phyloP scores from a whole-genome alignment of 805 yeast genomes.

The Kluyveromyces wickerhamii region DNA sequence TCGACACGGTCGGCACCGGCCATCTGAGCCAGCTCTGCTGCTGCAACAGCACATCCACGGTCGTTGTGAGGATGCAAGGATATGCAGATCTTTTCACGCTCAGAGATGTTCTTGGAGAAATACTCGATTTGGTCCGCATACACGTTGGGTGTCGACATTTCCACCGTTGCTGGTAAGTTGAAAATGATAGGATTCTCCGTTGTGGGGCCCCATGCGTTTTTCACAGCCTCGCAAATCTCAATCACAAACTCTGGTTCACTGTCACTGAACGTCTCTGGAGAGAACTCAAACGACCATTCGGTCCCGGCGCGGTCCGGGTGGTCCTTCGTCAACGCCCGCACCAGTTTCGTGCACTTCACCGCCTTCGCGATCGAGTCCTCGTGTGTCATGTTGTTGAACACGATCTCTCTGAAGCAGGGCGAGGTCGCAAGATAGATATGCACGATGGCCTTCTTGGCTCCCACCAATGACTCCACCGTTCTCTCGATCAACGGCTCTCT shows the following conservation, averaged over 20 bases:
- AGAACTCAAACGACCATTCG: constrained; percentile 67
- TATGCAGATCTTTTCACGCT: constrained; percentile 64
- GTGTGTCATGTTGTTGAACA: constrained; percentile 51
- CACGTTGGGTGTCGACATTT: constrained; percentile 71
- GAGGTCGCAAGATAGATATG: constrained; percentile 74
- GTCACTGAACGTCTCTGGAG: constrained; percentile 75
- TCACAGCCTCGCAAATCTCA: constrained; percentile 66
- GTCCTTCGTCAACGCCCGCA: constrained; percentile 62
- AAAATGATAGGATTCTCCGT: constrained; percentile 61
- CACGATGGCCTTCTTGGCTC: constrained; percentile 68
- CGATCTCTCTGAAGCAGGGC: constrained; percentile 64
- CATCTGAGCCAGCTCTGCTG: constrained; percentile 70
- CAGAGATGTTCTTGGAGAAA: constrained; percentile 49
- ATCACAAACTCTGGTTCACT: constrained; percentile 57
- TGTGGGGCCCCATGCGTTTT: constrained; percentile 65
- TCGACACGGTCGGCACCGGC: constrained; percentile 89
- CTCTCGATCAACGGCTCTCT: constrained; percentile 64
- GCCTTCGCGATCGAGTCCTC: constrained; percentile 55
- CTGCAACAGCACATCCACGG: constrained; percentile 86
- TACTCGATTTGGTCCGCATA: constrained; percentile 82
- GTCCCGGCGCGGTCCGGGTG: constrained; percentile 46
- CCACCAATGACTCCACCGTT: constrained; percentile 63
- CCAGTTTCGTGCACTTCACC: constrained; percentile 52
- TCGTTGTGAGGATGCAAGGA: constrained; percentile 81
- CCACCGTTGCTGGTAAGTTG: constrained; percentile 81